These are phyloP conservation scores for Diospyros lotus DNA, from an alignment of 148 eudicot genomes.

Conservation along the genomic window DNA sequence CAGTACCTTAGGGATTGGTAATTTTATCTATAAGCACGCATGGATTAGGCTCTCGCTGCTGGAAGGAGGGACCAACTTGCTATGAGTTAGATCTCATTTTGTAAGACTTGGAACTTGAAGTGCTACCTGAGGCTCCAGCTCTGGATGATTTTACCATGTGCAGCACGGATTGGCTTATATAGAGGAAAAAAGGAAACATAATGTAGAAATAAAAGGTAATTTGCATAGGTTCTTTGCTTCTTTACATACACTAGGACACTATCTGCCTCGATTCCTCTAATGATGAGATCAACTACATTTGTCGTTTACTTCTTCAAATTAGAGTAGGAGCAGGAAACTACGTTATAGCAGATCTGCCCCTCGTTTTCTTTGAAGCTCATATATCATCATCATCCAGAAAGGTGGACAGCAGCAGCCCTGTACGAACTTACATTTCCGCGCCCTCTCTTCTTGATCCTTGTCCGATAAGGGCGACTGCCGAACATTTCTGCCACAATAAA, in stretches of 20 bases:
- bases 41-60: too few relatives aligned
- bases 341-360: background rate
- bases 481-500: constrained; percentile 19
- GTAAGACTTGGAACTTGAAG: too few relatives aligned
- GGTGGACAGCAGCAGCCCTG: constrained; percentile 61
- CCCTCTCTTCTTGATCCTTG: constrained; percentile 76
- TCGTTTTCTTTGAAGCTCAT: constrained; percentile 8
- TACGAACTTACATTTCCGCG: constrained; percentile 60
- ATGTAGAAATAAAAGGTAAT: too few relatives aligned
- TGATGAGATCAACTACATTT: constrained; percentile 16
- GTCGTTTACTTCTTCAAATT: background rate
- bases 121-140: too few relatives aligned
- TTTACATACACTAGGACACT: constrained; percentile 1
- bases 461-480: constrained; percentile 44
- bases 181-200: too few relatives aligned
- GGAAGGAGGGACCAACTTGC: too few relatives aligned
- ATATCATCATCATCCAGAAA: constrained; percentile 58
- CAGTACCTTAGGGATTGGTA: too few relatives aligned
- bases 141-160: too few relatives aligned
- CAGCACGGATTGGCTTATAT: too few relatives aligned
- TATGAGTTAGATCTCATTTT: too few relatives aligned
- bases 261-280: background rate
- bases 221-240: background rate
- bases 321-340: background rate
- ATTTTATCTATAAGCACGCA: too few relatives aligned